Evolutionary conservation across 257 asterid genomes (phyloP), one percentile per base, ranked within the genome.

Genomic region (Gentiana dahurica): DNA sequence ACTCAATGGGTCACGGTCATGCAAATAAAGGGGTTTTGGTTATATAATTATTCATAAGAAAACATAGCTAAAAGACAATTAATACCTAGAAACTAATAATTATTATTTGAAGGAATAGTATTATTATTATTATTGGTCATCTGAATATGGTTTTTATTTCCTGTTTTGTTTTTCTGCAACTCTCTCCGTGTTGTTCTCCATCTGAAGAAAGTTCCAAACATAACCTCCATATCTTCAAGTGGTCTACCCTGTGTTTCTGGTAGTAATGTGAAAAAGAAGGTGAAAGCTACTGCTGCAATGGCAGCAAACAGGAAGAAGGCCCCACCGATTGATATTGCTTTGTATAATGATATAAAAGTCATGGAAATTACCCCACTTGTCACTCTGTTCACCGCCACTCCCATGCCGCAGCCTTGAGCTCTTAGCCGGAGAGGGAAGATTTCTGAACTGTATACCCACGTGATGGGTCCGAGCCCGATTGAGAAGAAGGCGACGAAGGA

Each of bases 401-500:
- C 95, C 50, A 82, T 65, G 33, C 86, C 71, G 55, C 91, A 82
- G 12, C 95, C 95, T 57, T 83, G 89, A 12, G 95, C 91, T 55
- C 95, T 53, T 8, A 85, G 58, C 64, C 34, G 62, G 54, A 85
- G 5, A 2, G 95, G 95, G 7, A 85, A 85, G 2, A 82, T 82
- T 68, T 85, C 91, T 0, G 95, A 82, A 39, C 86, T 75, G 53
- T 82, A 85, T 3, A 85, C 95, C 95, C 92, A 82, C 13, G 90
- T 78, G 5, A 85, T 82, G 36, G 95, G 94, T 12, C 95, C 91
- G 84, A 85, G 60, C 3, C 95, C 95, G 2, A 80, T 77, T 0
- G 95, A 85, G 65, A 85, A 85, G 43, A 80, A 77, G 1, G 88
- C 82, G 59, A 82, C 95, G 60, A 59, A 82, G 0, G 78, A 61